Base-by-base conservation (phyloP, 345 rosid species). In the Rubroshorea leprosula region DNA sequence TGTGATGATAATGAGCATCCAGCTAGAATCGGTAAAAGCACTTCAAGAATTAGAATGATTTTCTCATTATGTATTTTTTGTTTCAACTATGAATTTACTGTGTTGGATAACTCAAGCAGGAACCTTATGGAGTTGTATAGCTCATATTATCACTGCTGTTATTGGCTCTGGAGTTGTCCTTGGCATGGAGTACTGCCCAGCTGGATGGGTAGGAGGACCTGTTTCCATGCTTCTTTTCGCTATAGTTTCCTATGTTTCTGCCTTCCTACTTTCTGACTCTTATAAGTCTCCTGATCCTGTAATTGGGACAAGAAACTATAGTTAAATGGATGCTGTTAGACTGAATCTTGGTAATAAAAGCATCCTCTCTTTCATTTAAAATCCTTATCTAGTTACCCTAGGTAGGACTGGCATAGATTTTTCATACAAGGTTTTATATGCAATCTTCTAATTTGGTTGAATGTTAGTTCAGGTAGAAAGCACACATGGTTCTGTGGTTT, bases 141-240 rank as follows among this genome's bases (percentile, higher is more conserved):
- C 80, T 15, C 78, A 80, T 63, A 68, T 80, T 57, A 80, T 80
- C 45, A 77, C 85, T 12, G 85, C 68, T 17, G 80, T 80, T 17
- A 80, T 77, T 25, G 85, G 85, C 13, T 68, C 82, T 10, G 85
- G 85, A 9, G 81, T 75, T 80, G 53, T 68, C 89, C 5, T 58
- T 80, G 61, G 83, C 89, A 29, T 85, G 93, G 93, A 68, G 81
- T 13, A 60, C 58, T 46, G 58, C 63, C 11, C 62, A 65, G 54
- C 79, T 82, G 6, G 87, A 80, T 81, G 64, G 60, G 65, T 21
- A 51, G 16, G 54, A 43, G 15, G 23, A 20, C 38, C 21, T 39
- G 39, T 39, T 19, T 7, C 3, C 20, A 17, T n/a, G 5, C 41
- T 27, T 23, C 23, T 7, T 35, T 5, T 17, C n/a, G n/a, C n/a